phyloP scores from a whole-genome alignment of 2,329 filamentous ascomycete genomes.

The Alternaria sp. region DNA sequence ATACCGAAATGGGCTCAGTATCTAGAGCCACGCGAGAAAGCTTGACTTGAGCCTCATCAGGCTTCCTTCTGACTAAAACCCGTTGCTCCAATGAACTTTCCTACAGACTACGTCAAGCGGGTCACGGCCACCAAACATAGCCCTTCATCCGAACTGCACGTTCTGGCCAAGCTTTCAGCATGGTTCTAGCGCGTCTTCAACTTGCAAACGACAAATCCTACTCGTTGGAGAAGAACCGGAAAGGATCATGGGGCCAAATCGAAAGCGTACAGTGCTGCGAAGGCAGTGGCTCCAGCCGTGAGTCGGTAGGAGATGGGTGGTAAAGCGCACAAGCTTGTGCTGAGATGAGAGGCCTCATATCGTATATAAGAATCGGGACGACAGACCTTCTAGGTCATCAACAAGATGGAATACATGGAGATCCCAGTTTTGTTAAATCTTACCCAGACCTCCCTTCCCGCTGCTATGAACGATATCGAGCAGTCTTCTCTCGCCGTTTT shows the following conservation, averaged over 20 bases:
- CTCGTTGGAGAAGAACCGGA: constrained; percentile 10
- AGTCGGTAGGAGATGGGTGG: constrained; percentile 11
- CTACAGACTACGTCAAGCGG: constrained; percentile 6
- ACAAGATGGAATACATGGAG: constrained; percentile 8
- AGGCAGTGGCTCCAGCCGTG: constrained; percentile 16
- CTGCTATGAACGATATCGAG: background rate
- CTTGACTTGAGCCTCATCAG: constrained; percentile 29
- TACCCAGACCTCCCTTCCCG: background rate
- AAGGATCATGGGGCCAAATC: constrained; percentile 25
- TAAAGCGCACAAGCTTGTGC: constrained; percentile 15
- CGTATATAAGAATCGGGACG: constrained; percentile 19
- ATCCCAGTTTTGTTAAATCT: constrained; percentile 1
- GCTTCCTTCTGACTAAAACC: constrained; percentile 19
- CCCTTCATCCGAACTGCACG: constrained; percentile 10
- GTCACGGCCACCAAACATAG: constrained; percentile 25
- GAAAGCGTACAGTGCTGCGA: constrained; percentile 18
- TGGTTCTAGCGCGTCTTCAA: constrained; percentile 15
- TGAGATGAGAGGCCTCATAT: constrained; percentile 21
- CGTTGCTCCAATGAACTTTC: constrained; percentile 17
- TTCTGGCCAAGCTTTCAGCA: constrained; percentile 23
- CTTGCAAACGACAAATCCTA: constrained; percentile 21
- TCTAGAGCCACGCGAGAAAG: constrained; percentile 18
- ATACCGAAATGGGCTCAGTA: constrained; percentile 19
- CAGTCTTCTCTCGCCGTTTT: constrained; percentile 7
- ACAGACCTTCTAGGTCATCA: background rate